Percentiles rank a stretch among this genome's conserved stretches.
Conservation (phyloP, 2,329 filamentous ascomycete genomes). For the Colletotrichum magnum region DNA sequence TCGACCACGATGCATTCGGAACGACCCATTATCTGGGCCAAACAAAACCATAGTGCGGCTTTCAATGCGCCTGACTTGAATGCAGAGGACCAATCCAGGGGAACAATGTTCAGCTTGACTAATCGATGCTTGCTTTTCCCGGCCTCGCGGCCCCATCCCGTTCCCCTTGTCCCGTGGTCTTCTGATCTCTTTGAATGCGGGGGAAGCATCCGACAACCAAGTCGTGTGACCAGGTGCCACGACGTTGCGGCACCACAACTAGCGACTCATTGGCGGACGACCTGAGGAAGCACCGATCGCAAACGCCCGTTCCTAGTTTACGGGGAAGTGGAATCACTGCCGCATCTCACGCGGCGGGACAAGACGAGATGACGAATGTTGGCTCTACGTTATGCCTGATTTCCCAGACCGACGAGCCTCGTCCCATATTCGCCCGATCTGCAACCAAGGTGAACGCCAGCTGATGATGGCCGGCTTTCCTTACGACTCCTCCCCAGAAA, state of each 20-base stretch:
- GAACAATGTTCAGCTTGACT: constrained; percentile 14
- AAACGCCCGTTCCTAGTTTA: constrained; percentile 19
- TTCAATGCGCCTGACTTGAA: constrained; percentile 17
- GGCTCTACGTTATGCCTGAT: constrained; percentile 12
- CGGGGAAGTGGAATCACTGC: constrained; percentile 19
- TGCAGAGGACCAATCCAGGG: constrained; percentile 26
- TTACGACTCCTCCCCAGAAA: background rate
- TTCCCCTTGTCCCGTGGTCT: constrained; percentile 38
- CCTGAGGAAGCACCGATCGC: constrained; percentile 26
- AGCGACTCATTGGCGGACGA: constrained; percentile 26
- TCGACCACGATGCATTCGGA: constrained; percentile 14
- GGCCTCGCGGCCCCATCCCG: constrained; percentile 26
- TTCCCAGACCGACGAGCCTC: constrained; percentile 22
- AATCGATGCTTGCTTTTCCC: constrained; percentile 37
- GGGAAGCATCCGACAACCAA: constrained; percentile 39
- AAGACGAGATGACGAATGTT: background rate
- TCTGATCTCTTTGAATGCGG: constrained; percentile 38
- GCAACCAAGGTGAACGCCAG: background rate
- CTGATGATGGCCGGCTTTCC: constrained; percentile 1
- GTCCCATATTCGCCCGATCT: constrained; percentile 16
- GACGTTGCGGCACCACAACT: constrained; percentile 33
- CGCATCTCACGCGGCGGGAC: constrained; percentile 20
- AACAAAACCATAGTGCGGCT: constrained; percentile 13
- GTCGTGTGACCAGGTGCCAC: constrained; percentile 38
- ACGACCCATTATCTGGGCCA: constrained; percentile 2